phyloP scores from a whole-genome alignment of 345 rosid genomes.

The Populus simonii region DNA sequence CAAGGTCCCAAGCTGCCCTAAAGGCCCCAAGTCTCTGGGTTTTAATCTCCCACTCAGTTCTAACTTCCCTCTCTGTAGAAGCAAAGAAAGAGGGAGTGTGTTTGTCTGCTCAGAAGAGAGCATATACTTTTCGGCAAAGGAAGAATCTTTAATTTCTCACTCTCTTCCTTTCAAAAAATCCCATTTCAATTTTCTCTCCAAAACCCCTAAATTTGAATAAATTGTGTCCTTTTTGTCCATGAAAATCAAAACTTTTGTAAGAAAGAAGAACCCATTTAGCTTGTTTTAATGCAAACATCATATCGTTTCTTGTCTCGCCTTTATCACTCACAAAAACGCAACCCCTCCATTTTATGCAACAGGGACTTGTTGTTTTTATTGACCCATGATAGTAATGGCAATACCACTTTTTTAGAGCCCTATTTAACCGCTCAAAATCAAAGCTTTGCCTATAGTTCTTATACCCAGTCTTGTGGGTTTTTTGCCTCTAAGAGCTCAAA shows the following conservation, averaged over 20 bases:
- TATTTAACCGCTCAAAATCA: constrained; percentile 23
- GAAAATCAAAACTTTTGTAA: background rate
- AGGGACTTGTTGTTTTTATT: constrained; percentile 1
- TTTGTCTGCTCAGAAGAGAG: too few species aligned
- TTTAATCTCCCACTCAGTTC: too few species aligned
- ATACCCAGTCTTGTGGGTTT: constrained; percentile 27
- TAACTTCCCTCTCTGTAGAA: too few species aligned
- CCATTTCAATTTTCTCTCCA: background rate
- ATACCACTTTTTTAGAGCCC: constrained; percentile 8
- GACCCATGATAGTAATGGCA: constrained; percentile 6
- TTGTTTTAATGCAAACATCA: constrained; percentile 44
- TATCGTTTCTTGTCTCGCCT: constrained; percentile 51
- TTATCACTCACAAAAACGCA: constrained; percentile 34
- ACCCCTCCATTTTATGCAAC: constrained; percentile 9
- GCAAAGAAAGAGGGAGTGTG: too few species aligned
- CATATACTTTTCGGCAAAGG: too few species aligned
- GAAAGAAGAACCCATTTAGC: background rate
- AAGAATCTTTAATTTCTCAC: background rate
- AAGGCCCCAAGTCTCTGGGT: too few species aligned
- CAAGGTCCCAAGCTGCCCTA: too few species aligned
- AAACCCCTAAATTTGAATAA: too few species aligned
- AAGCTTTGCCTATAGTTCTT: constrained; percentile 19
- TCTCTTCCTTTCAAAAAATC: background rate
- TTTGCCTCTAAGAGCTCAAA: constrained; percentile 14
- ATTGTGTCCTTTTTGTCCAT: background rate